These are phyloP conservation scores for Amanita phalloides DNA, from an alignment of 768 basidiomycete genomes.

Conservation along the genomic window DNA sequence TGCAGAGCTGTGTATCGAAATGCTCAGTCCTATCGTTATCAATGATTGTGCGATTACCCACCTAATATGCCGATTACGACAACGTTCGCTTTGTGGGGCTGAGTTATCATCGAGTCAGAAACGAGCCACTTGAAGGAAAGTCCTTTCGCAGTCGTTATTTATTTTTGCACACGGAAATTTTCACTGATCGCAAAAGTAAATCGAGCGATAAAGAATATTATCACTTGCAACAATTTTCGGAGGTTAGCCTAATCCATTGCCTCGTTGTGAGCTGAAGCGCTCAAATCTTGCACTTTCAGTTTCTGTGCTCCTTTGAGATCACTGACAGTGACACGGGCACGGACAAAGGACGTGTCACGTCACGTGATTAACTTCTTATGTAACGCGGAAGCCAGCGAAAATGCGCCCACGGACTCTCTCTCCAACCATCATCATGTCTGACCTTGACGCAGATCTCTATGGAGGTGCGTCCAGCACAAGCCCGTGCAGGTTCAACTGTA, in stretches of 20 bases:
- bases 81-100: not conserved
- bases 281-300: too few relatives aligned
- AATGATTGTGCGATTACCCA: slow-evolving; percentile 13
- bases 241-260: too few relatives aligned
- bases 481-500: not conserved
- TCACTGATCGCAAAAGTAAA: not conserved
- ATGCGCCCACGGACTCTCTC: slow-evolving; percentile 15
- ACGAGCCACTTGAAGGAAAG: not conserved
- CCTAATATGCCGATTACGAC: slow-evolving; percentile 42
- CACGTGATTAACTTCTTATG: not conserved
- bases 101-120: not conserved
- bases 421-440: slow-evolving; percentile 47
- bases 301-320: too few relatives aligned
- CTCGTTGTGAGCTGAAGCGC: too few relatives aligned
- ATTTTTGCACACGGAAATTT: not conserved
- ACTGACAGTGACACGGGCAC: too few relatives aligned
- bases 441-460: slow-evolving; percentile 85
- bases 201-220: not conserved
- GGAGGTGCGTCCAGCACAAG: slow-evolving; percentile 46
- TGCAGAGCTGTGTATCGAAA: slow-evolving; percentile 59
- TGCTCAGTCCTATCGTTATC: slow-evolving; percentile 1
- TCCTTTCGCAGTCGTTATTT: not conserved
- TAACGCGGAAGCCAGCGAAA: not conserved
- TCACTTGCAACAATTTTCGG: not conserved
- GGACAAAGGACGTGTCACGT: not conserved